Evolutionary conservation across 768 basidiomycete species (phyloP).

Genomic region (Hirschioporus abietinus): DNA sequence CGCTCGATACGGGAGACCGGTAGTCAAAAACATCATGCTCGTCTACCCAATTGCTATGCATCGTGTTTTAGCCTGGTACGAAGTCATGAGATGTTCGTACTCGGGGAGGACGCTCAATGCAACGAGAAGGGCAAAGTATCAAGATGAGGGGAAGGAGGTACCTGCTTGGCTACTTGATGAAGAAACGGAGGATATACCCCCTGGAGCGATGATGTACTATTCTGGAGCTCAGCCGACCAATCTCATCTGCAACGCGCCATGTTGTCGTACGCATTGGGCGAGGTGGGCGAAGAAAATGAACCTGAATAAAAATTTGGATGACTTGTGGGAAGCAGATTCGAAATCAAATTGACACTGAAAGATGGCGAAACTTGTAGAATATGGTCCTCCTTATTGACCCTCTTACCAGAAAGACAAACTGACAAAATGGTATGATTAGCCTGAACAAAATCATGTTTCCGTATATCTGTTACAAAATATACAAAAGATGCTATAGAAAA

Average conservation of each 20-base stretch:
- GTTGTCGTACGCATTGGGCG: neutral
- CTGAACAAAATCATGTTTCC: too few relatives aligned
- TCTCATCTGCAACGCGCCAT: neutral
- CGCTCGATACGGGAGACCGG: neutral
- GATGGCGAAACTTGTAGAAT: neutral
- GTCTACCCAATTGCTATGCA: neutral
- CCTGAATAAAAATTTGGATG: neutral
- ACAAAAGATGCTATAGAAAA: too few relatives aligned
- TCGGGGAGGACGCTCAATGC: neutral
- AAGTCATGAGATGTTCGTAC: neutral
- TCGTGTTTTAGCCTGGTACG: neutral
- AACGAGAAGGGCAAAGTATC: neutral
- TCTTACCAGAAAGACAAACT: too few relatives aligned
- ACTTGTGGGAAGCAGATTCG: neutral
- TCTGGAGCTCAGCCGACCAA: neutral
- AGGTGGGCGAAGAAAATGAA: neutral
- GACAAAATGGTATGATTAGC: too few relatives aligned
- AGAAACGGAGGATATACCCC: neutral
- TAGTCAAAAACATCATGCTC: neutral
- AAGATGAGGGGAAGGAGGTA: neutral
- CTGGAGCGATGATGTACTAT: neutral
- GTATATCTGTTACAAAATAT: too few relatives aligned
- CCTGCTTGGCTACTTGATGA: neutral
- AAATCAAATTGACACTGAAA: too few relatives aligned
- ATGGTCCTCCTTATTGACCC: neutral